These are phyloP conservation scores for Xylaria sp. DNA, from an alignment of 2,329 filamentous ascomycete species.

Conservation along the genomic window DNA sequence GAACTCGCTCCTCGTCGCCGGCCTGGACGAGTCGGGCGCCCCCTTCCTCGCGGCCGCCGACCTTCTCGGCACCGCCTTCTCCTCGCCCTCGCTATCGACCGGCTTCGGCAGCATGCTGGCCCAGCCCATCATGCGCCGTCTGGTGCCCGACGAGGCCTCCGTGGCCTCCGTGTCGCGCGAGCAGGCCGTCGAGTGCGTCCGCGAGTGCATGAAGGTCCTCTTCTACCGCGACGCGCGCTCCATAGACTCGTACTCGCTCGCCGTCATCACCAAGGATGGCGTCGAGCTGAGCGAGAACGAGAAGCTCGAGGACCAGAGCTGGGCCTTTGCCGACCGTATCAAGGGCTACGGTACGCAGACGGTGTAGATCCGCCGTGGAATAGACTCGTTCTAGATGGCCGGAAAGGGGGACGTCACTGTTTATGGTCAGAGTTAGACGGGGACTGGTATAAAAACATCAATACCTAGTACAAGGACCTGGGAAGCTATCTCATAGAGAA, in stretches of 20 bases:
- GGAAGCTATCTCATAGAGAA: slow-evolving; percentile 2
- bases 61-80: slow-evolving; percentile 91
- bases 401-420: neutral
- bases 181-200: slow-evolving; percentile 80
- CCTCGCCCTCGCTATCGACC: slow-evolving; percentile 86
- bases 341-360: slow-evolving; percentile 92
- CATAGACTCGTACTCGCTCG: slow-evolving; percentile 90
- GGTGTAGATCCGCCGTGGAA: slow-evolving; percentile 56
- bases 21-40: slow-evolving; percentile 79
- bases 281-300: slow-evolving; percentile 85
- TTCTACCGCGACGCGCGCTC: slow-evolving; percentile 97
- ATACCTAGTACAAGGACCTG: slow-evolving; percentile 2
- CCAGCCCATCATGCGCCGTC: slow-evolving; percentile 85
- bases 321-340: slow-evolving; percentile 96
- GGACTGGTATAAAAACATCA: neutral
- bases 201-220: slow-evolving; percentile 97
- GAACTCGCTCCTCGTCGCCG: slow-evolving; percentile 94
- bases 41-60: slow-evolving; percentile 94
- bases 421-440: neutral
- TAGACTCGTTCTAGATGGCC: neutral
- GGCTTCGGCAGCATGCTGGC: slow-evolving; percentile 94
- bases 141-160: slow-evolving; percentile 85
- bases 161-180: slow-evolving; percentile 78
- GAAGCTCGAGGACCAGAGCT: slow-evolving; percentile 94
- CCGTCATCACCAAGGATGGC: slow-evolving; percentile 88